Base-by-base conservation (phyloP, 2,329 filamentous ascomycete species). In the Westerdykella sp. region DNA sequence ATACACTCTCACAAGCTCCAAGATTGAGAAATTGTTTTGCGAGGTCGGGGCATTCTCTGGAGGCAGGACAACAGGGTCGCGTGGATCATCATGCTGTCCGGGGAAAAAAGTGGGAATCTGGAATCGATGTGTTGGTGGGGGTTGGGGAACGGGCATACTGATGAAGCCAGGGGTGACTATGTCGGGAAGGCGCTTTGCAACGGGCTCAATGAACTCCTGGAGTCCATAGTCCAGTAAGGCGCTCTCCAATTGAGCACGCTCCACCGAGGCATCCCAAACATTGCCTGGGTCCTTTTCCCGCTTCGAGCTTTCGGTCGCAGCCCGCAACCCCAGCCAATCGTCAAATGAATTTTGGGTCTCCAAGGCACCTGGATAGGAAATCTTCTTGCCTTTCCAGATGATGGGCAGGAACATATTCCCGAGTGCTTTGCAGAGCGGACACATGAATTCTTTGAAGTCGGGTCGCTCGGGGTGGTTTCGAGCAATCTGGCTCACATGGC, bases 381-480 rank as follows among this genome's bases (percentile, higher is more conserved):
- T 87, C 55, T 94, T 87, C 59, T 94, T 84, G 21, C 86, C 86
- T 63, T 90, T 94, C 93, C 93, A 98, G 31, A 95, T 83, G 48
- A 98, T 88, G 0, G 94, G 94, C 31, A 98, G 67, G 69, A 98
- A 98, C 0, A 87, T 80, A 62, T 98, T 98, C 2, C 93, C 93
- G 1, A 98, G 75, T 3, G 93, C 94, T 68, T 98, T 98, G 73
- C 93, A 98, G 1, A 98, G 75, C 1, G 93, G 93, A 55, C 93
- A 98, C 42, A 97, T 86, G 64, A 98, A 98, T 57, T 98, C 93
- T 49, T 94, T 85, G 35, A 79, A 74, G 15, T 78, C 74, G 2
- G 87, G 76, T 43, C 83, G 78, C 63, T 98, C 94, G 0, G 93
- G 93, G 56, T 97, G 93, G 56, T 95, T 87, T 12, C 93, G 80